These are phyloP conservation scores for Chytriomyces sp. DNA, from an alignment of 192 early-diverging fungal species.

Conservation along the genomic window DNA sequence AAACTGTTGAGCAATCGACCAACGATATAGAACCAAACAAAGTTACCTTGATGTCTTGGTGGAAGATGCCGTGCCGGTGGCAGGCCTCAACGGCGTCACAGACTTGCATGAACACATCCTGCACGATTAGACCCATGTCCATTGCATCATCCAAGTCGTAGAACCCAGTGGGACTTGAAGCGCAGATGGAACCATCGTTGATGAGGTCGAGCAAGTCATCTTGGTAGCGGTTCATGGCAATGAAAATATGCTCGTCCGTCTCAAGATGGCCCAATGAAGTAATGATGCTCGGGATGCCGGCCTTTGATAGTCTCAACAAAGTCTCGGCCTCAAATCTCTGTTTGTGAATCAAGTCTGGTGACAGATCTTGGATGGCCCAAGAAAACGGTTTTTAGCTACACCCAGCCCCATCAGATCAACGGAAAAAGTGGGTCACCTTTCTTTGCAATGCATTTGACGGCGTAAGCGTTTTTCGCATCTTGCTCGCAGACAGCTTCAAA, in stretches of 20 bases:
- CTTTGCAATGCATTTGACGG: constrained; percentile 54
- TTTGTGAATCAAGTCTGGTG: constrained; percentile 36
- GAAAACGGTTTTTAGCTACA: background rate
- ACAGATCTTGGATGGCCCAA: constrained; percentile 31
- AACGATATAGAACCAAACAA: background rate
- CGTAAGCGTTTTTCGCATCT: constrained; percentile 9
- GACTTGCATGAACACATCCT: constrained; percentile 72
- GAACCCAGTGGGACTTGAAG: constrained; percentile 16
- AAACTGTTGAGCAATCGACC: background rate
- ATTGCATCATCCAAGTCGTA: constrained; percentile 27
- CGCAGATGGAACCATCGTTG: constrained; percentile 14
- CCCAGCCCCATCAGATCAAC: background rate
- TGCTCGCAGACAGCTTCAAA: constrained; percentile 32
- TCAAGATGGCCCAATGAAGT: constrained; percentile 30
- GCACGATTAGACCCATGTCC: constrained; percentile 27
- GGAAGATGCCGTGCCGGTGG: constrained; percentile 80
- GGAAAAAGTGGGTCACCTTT: background rate
- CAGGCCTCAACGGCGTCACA: constrained; percentile 73
- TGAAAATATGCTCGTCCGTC: constrained; percentile 31
- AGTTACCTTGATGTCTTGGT: constrained; percentile 82
- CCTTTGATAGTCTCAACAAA: constrained; percentile 25
- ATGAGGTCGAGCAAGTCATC: constrained; percentile 50
- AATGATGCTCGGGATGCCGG: constrained; percentile 24
- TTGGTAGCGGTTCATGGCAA: constrained; percentile 42
- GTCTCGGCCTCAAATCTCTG: constrained; percentile 45